A percentile compares a stretch with the other conserved stretches of the same genome.
Evolutionary conservation across 2,329 filamentous ascomycete species (phyloP).

Genomic region (Monascus ruber): DNA sequence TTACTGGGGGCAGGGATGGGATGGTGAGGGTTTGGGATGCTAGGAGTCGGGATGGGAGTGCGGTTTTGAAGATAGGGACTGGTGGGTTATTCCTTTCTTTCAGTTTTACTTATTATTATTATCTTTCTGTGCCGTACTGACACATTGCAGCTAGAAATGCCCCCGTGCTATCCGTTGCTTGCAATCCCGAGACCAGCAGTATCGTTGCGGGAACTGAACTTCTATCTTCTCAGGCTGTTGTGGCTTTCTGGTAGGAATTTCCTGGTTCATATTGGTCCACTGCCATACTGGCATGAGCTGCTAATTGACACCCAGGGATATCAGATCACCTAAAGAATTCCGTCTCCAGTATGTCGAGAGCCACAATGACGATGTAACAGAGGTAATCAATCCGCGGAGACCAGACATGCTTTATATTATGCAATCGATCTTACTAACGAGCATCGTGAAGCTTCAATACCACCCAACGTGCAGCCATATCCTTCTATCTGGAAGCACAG

Average conservation of each 20-base stretch:
- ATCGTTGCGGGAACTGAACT: constrained; percentile 48
- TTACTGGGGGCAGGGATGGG: constrained; percentile 31
- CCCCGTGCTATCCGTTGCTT: constrained; percentile 43
- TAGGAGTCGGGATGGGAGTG: constrained; percentile 16
- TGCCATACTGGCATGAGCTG: background rate
- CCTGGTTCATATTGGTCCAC: background rate
- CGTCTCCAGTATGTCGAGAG: constrained; percentile 34
- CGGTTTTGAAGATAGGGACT: constrained; percentile 24
- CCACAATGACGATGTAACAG: constrained; percentile 50
- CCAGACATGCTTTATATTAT: background rate
- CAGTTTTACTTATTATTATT: constrained; percentile 2
- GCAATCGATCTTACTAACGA: no score
- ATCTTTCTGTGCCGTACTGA: constrained; percentile 1
- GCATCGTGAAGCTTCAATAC: constrained; percentile 32
- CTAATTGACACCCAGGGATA: constrained; percentile 30
- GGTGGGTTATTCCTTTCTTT: constrained; percentile 15
- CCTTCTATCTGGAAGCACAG: constrained; percentile 51
- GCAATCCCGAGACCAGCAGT: constrained; percentile 33
- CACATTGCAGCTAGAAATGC: constrained; percentile 33
- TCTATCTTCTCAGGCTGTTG: constrained; percentile 29
- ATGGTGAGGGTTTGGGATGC: constrained; percentile 32
- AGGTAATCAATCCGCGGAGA: constrained; percentile 21
- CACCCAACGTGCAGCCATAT: constrained; percentile 42
- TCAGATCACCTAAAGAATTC: constrained; percentile 25
- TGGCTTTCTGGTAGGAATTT: constrained; percentile 33